Percentiles rank a stretch among this genome's conserved stretches.
Conservation (phyloP, 129 eudicot genomes). For the Chrysanthemum makinoi region DNA sequence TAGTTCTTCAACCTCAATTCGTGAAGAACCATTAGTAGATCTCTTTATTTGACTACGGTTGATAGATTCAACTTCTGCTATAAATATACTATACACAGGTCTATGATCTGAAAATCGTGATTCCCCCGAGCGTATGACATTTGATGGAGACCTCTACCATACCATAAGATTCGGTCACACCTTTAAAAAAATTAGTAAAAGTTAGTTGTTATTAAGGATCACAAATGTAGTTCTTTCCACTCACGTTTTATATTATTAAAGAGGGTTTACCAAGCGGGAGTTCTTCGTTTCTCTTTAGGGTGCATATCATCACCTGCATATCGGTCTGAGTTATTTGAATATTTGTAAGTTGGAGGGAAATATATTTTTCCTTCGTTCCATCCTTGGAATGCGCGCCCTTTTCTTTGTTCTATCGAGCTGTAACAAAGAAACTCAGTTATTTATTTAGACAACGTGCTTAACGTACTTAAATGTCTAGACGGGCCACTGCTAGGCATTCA, state of each 20-base stretch:
- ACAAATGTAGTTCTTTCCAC: neutral
- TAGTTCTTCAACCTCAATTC: constrained; percentile 85
- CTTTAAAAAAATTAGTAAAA: constrained; percentile 37
- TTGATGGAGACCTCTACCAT: constrained; percentile 76
- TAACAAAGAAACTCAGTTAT: constrained; percentile 5
- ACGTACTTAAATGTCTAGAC: too few species aligned
- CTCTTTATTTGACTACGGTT: constrained; percentile 29
- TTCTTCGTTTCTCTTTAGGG: constrained; percentile 88
- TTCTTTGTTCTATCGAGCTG: constrained; percentile 85
- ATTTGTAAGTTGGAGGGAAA: constrained; percentile 97
- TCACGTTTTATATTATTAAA: neutral
- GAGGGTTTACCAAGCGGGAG: constrained; percentile 87
- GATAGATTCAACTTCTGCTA: constrained; percentile 41
- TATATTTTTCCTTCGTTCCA: constrained; percentile 94
- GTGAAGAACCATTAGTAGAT: constrained; percentile 31
- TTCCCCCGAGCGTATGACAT: constrained; percentile 64
- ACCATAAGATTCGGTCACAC: constrained; percentile 96
- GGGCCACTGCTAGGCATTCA: too few species aligned
- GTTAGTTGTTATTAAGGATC: neutral
- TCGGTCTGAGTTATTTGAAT: constrained; percentile 90
- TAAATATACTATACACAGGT: constrained; percentile 37
- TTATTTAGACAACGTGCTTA: neutral
- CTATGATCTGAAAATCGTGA: constrained; percentile 46
- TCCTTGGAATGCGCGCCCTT: constrained; percentile 76
- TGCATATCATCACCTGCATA: constrained; percentile 91